Evolutionary conservation across 495 filamentous ascomycete species (phyloP), one percentile per base, ranked within the genome.

Genomic region (Lepidopterella palustris): DNA sequence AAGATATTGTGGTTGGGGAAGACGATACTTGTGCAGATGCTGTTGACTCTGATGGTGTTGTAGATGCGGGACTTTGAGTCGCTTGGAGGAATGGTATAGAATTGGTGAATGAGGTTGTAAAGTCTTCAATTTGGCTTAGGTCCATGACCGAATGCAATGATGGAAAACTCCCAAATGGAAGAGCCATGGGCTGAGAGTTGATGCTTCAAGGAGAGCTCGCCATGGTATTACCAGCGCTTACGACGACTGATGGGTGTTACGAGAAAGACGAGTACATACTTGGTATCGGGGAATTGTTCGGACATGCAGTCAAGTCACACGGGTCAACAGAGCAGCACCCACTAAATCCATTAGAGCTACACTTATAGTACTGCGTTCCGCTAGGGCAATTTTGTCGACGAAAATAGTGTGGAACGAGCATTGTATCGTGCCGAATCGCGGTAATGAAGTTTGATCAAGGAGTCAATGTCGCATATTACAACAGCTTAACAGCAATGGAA

Each of bases 261-360:
- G 21, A 26, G 20, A 5, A 25, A 50, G 47, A 50, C 47, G 1
- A 2, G n/a, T 50, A 50, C 47, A 24, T 50, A 50, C 47, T 25
- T 27, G 21, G 24, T 50, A 24, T 24, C 25, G 47, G 5, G 5
- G 47, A 50, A 15, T 27, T 50, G 47, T 50, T 24, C 26, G 47
- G 47, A 24, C 47, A 50, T 50, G 47, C 23, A 50, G 47, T 13
- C 47, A 50, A 27, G 47, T 50, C 25, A 50, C 47, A 50, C 47
- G 47, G 20, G n/a, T 50, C 47, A 25, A 50, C 47, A 15, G 47
- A 50, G 15, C 47, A 50, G 25, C 47, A 50, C 15, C 47, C 47
- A 8, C 0, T 24, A 25, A 25, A 25, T 13, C 47, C 47, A 13
- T 50, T 50, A 11, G 1, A 25, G 24, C 18, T 11, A 27, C 47